Base-by-base conservation (phyloP, 495 filamentous ascomycete genomes). In the Saxophila tyrrhenica region DNA sequence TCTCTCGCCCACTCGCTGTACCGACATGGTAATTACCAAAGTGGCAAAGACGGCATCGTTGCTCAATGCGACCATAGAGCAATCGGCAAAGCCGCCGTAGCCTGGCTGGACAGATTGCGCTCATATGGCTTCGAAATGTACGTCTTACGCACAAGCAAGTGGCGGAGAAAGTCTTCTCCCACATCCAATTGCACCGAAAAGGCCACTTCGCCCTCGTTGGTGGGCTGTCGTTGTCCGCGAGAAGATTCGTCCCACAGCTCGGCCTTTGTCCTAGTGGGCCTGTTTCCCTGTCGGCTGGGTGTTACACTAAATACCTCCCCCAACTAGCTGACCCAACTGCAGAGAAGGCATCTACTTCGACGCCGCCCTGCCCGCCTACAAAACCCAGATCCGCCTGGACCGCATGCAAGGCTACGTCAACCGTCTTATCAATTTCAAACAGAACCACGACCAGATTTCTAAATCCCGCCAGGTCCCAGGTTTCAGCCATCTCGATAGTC, bases 261-360 rank as follows among this genome's bases (percentile, higher is more conserved):
- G n/a, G n/a, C n/a, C n/a, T n/a, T n/a, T n/a, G n/a, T n/a, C n/a
- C n/a, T n/a, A n/a, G n/a, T n/a, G n/a, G n/a, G n/a, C n/a, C n/a
- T n/a, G n/a, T n/a, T n/a, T n/a, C n/a, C n/a, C n/a, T n/a, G n/a
- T n/a, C n/a, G n/a, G n/a, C n/a, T n/a, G n/a, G n/a, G n/a, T n/a
- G n/a, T n/a, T n/a, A n/a, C n/a, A n/a, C n/a, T n/a, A n/a, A n/a
- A n/a, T n/a, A n/a, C n/a, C n/a, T n/a, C n/a, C n/a, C n/a, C n/a
- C n/a, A 23, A n/a, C n/a, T n/a, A n/a, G n/a, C n/a, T n/a, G 9
- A 9, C 35, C 35, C 41, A 17, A 3, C 41, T 21, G 41, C 41
- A 55, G 52, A 13, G 39, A 39, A 13, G 43, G 25, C 5, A 41
- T 59, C 47, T 55, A 43, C 52, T 60, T 60, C 39, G 58, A 60